Evolutionary conservation across 176 grass and related monocot species (phyloP), one percentile per base, ranked within the genome.

Genomic region (Triticum timopheevii): DNA sequence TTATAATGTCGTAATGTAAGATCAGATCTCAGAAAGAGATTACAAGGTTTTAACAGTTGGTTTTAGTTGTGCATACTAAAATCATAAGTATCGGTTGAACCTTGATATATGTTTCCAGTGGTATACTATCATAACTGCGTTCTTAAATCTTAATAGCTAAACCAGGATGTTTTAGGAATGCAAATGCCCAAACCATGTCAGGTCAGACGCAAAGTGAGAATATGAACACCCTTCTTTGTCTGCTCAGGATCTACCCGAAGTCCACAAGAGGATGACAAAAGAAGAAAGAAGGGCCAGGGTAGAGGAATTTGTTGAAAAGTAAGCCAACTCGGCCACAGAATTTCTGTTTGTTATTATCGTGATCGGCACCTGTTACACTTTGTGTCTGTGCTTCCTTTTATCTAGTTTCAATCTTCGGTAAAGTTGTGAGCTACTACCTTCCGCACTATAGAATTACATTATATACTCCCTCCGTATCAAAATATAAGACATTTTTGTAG

Each of bases 221-320:
- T 76, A 50, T 76, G 73, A 76, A 76, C 24, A 76, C 7, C 15
- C 15, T 76, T 76, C 44, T 77, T 78, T 91, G 59, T 66, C 65
- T 58, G 61, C 82, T 72, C 52, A 80, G 45, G 87, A 82, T 63
- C 12, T 25, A 34, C 74, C 44, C 8, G 76, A 88, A 61, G 45
- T 73, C 76, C 76, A 4, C 39, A 88, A 80, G 52, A 88, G 36
- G 70, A 65, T 88, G 45, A 61, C 81, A 62, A 88, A 71, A 61
- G n/a, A 85, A 72, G 82, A 88, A 67, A 85, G 86, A 76, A 81
- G 82, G 19, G 24, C 2, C 54, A 40, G 83, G 25, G 56, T 88
- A 50, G 76, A 65, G 78, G 71, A 76, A 38, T 79, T 79, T 61
- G 33, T 79, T 79, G 54, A 79, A 79, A 79, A 61, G 76, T 79